A percentile compares a stretch with the other conserved stretches of the same genome.
Evolutionary conservation across 768 basidiomycete genomes (phyloP).

Genomic region (Pisolithus sp.): DNA sequence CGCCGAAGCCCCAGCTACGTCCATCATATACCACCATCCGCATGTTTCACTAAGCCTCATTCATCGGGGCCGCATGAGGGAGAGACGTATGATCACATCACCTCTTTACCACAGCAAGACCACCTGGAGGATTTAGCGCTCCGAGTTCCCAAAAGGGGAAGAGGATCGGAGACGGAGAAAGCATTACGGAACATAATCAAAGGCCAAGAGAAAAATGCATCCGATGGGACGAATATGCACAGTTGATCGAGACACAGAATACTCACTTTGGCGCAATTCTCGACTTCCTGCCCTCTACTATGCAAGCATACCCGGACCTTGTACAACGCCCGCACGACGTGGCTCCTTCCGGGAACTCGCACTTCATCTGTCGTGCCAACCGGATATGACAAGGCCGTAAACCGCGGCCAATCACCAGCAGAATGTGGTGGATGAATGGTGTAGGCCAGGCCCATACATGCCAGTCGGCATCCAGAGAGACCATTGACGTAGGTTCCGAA

Average conservation of each 20-base stretch:
- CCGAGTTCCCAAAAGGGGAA: conserved; percentile 21
- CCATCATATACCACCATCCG: not conserved
- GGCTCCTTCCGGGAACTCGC: conserved; percentile 67
- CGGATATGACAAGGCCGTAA: conserved; percentile 9
- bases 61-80: not conserved
- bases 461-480: not conserved
- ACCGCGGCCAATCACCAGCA: conserved; percentile 6
- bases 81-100: conserved; percentile 1
- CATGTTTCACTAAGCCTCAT: not conserved
- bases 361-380: conserved; percentile 62
- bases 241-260: conserved; percentile 13
- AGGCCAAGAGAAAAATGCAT: conserved; percentile 13
- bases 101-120: not conserved
- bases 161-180: not conserved
- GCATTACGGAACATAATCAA: conserved; percentile 9
- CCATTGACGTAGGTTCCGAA: too few species aligned
- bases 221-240: not conserved
- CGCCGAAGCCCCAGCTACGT: not conserved
- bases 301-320: conserved; percentile 65
- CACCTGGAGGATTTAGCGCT: conserved; percentile 13
- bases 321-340: conserved; percentile 78
- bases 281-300: conserved; percentile 79
- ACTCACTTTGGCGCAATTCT: conserved; percentile 76
- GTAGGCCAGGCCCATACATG: not conserved
- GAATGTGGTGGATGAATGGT: not conserved